Evolutionary conservation across 768 basidiomycete species (phyloP), one percentile per base, ranked within the genome.

Genomic region (Auriscalpium vulgare): DNA sequence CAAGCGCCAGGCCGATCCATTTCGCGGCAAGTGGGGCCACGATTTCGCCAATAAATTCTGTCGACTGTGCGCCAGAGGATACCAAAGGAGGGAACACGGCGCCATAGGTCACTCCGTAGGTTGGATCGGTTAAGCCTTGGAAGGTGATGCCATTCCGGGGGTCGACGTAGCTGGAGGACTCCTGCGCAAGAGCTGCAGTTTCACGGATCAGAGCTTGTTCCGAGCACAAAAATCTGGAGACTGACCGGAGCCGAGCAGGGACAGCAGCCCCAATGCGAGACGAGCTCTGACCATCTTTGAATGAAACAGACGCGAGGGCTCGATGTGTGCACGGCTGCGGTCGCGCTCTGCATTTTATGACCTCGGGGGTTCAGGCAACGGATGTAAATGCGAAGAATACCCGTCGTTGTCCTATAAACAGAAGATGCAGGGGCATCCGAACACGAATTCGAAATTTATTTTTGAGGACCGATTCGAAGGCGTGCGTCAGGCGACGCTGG

Each of bases 21-120:
- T 74, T 63, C n/a, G 74, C 74, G 7, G 62, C 72, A 40, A 81
- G 68, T 9, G 84, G 83, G 8, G 80, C 78, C 23, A 82, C 75
- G 47, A 84, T 78, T 66, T 82, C 80, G 50, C 78, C 84, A 59
- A 85, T 81, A 64, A 84, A 84, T 60, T 85, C 83, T 14, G 69
- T 71, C 19, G 77, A 66, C 29, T 72, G 68, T 29, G 68, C 55
- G 11, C 70, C 72, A 8, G 72, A 70, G 11, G 72, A 66, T 6
- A 68, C 71, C 14, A 77, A 64, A 17, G 78, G 78, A 29, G 82
- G 82, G 61, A 84, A 80, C 37, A 78, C 69, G 56, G 77, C 76
- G 55, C 81, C 81, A 60, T 77, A 72, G 29, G 65, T 67, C 13
- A 72, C 69, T n/a, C 51, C 53, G 56, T 71, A 61, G 11, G 61